phyloP scores from a whole-genome alignment of 2,329 filamentous ascomycete species.

The Trichoderma koningii region DNA sequence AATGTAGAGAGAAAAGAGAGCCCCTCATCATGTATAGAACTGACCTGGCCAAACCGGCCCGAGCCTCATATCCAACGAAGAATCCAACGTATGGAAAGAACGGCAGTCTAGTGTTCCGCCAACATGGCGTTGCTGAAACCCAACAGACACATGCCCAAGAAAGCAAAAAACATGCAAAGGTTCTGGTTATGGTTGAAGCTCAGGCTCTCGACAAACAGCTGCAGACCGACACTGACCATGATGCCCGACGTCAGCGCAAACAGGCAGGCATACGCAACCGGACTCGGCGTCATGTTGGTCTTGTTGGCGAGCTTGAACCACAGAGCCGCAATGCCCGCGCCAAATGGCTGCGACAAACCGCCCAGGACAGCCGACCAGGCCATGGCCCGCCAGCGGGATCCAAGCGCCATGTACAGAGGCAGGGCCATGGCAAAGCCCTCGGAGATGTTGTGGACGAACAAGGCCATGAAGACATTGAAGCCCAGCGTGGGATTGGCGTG shows the following conservation, averaged over 20 bases:
- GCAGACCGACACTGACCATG: slow-evolving; percentile 90
- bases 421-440: slow-evolving; percentile 95
- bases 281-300: slow-evolving; percentile 52
- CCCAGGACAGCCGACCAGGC: slow-evolving; percentile 81
- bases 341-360: slow-evolving; percentile 82
- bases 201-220: slow-evolving; percentile 84
- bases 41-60: not conserved
- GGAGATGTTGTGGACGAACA: slow-evolving; percentile 97
- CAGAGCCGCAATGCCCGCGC: slow-evolving; percentile 78
- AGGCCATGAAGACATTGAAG: slow-evolving; percentile 88
- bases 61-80: not conserved
- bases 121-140: slow-evolving; percentile 83
- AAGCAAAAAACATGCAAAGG: slow-evolving; percentile 77
- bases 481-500: slow-evolving; percentile 89
- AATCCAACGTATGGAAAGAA: not conserved
- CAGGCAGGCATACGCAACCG: slow-evolving; percentile 72
- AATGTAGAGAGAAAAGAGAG: not conserved
- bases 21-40: not conserved
- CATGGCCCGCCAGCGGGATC: slow-evolving; percentile 79
- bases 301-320: slow-evolving; percentile 75
- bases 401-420: slow-evolving; percentile 87
- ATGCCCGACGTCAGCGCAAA: slow-evolving; percentile 91
- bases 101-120: slow-evolving; percentile 48
- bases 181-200: slow-evolving; percentile 78
- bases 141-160: slow-evolving; percentile 83